Base-by-base conservation (phyloP, 1,139 yeast species). In the Taphrina communis region DNA sequence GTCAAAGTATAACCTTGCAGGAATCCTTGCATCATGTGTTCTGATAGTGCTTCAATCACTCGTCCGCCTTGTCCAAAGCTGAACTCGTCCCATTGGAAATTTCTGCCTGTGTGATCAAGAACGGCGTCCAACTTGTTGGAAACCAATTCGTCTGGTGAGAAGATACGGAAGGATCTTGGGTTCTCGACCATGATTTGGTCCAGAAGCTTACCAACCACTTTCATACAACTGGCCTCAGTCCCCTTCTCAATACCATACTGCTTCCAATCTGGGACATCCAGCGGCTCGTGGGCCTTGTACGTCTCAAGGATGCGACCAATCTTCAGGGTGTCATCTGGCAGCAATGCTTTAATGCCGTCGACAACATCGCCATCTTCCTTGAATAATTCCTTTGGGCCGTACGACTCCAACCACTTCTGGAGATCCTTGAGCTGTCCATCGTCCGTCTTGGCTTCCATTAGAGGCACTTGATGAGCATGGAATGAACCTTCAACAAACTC, bases 381-480 rank as follows among this genome's bases (percentile, higher is more conserved):
- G 65, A 71, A 69, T 38, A 72, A 69, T 9, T 69, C 69, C 38
- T 68, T 67, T 46, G 65, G 70, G 9, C 60, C 66, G 57, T 72
- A 72, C 14, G 73, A 71, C 38, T 31, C 31, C 42, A 72, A 69
- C 74, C 74, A 72, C 21, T 66, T 62, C 63, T 71, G 69, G 38
- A 72, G 69, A 17, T 71, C 62, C 31, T 50, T 70, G 50, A 72
- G 70, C 69, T 72, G 73, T 17, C 25, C 61, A n/a, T 55, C 41
- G 58, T 72, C 70, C 19, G 73, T 68, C 67, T 71, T 71, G 56
- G 73, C 74, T 19, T 44, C 61, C 39, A 72, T 72, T 9, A 72
- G 69, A 1, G 74, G 74, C 11, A 72, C 73, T 69, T 72, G 74
- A 52, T 72, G 74, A 36, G 73, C 68, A 67, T 69, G 74, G 71